phyloP scores from a whole-genome alignment of 1,284 basidiomycete species.

The Cryptococcus hybrid region DNA sequence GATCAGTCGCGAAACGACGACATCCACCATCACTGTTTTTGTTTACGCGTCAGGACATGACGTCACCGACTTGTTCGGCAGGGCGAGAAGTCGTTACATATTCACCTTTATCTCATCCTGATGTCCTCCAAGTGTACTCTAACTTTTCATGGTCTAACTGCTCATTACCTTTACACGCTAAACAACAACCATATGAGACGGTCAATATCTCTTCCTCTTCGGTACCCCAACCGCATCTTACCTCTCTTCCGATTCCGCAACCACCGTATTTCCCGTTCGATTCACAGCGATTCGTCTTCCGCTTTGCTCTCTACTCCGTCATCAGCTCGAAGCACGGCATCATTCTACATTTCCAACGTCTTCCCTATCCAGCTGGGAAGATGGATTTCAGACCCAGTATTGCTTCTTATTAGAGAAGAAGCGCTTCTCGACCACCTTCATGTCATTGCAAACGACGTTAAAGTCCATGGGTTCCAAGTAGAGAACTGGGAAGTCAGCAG shows the following conservation, averaged over 20 bases:
- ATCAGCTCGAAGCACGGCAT: neutral
- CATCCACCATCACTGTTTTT: too few species aligned
- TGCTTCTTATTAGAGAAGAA: slow-evolving; percentile 23
- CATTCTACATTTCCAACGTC: slow-evolving; percentile 50
- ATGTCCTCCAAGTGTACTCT: too few species aligned
- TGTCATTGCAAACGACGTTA: slow-evolving; percentile 36
- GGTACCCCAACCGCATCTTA: neutral
- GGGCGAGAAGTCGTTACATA: too few species aligned
- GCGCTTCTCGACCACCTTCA: slow-evolving; percentile 44
- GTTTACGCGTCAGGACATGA: too few species aligned
- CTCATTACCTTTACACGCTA: neutral
- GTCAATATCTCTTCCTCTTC: neutral
- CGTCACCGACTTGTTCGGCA: too few species aligned
- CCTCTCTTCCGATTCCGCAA: neutral
- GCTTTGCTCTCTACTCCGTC: neutral
- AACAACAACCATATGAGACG: neutral
- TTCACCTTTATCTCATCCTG: too few species aligned
- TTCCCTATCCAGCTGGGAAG: slow-evolving; percentile 44
- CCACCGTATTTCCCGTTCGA: neutral
- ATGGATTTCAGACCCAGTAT: slow-evolving; percentile 39
- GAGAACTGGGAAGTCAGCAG: slow-evolving; percentile 47
- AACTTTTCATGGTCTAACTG: too few species aligned
- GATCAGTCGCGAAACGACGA: too few species aligned
- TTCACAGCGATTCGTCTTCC: neutral
- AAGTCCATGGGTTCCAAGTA: slow-evolving; percentile 39